These are phyloP conservation scores for Mortierella sp. DNA, from an alignment of 371 early-diverging fungal species.

Conservation along the genomic window DNA sequence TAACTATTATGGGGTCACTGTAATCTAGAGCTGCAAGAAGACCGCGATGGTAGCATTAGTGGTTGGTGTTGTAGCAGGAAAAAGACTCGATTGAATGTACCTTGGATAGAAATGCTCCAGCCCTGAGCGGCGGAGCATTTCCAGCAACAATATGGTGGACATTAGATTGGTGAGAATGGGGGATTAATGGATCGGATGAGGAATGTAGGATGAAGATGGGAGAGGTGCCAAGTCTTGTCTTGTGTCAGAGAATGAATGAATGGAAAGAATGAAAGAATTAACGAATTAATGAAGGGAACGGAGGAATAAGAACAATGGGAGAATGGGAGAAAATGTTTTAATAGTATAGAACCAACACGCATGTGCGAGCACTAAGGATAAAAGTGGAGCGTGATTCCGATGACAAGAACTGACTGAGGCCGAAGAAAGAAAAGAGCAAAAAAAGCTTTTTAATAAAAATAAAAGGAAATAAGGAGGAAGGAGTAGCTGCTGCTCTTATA, in stretches of 20 bases:
- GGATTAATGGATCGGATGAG: not conserved
- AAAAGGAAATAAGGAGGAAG: too few species aligned
- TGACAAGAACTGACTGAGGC: too few species aligned
- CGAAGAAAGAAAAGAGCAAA: too few species aligned
- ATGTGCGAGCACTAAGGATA: too few species aligned
- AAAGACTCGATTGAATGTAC: constrained; percentile 20
- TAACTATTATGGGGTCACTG: not conserved
- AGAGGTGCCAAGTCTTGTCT: not conserved
- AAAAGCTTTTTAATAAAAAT: too few species aligned
- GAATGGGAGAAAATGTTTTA: too few species aligned
- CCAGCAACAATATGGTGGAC: constrained; percentile 59
- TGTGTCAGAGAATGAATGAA: not conserved
- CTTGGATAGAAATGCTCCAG: constrained; percentile 57
- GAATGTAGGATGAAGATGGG: not conserved
- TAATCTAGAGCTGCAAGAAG: not conserved
- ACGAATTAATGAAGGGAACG: too few species aligned
- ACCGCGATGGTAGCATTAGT: not conserved
- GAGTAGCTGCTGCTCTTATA: too few species aligned
- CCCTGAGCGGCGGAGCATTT: constrained; percentile 57
- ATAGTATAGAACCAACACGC: too few species aligned
- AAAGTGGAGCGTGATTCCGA: too few species aligned
- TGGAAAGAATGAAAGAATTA: too few species aligned
- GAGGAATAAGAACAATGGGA: too few species aligned
- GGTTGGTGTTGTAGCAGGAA: not conserved
- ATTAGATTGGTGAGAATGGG: constrained; percentile 8